These are phyloP conservation scores for Oenanthe javanica DNA, from an alignment of 140 eudicot genomes.

Conservation along the genomic window DNA sequence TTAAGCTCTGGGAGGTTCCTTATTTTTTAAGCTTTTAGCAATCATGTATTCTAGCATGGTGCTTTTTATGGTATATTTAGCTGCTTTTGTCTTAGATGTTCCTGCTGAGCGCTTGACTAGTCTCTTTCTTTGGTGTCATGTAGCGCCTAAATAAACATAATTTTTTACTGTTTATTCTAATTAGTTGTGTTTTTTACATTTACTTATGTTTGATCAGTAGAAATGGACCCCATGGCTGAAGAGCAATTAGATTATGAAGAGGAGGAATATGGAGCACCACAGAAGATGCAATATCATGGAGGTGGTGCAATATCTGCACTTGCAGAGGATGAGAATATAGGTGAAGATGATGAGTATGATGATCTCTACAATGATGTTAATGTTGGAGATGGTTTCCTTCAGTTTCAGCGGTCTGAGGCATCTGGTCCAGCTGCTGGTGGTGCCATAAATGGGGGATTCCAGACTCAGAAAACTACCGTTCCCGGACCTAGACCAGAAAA, in stretches of 20 bases:
- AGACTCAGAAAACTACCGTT: constrained; percentile 41
- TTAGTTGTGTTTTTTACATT: constrained; percentile 28
- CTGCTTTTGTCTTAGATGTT: background rate
- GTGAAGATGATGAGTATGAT: constrained; percentile 89
- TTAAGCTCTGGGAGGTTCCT: background rate
- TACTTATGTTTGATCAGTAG: constrained; percentile 15
- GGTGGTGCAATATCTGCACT: constrained; percentile 92
- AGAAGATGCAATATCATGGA: constrained; percentile 76
- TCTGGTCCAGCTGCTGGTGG: constrained; percentile 35
- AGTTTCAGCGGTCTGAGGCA: constrained; percentile 61
- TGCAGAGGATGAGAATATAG: constrained; percentile 79
- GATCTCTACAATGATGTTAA: constrained; percentile 92
- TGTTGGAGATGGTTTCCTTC: constrained; percentile 80
- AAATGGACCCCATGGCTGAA: constrained; percentile 53
- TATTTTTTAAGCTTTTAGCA: background rate
- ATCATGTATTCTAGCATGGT: no score
- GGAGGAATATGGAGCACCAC: constrained; percentile 72
- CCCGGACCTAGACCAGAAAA: constrained; percentile 46
- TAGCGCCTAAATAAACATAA: background rate
- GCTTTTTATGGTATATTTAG: background rate
- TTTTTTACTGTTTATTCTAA: background rate
- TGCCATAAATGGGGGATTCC: constrained; percentile 49
- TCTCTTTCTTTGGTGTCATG: background rate
- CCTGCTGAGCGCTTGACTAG: no score
- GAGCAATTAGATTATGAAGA: constrained; percentile 86